phyloP scores from a whole-genome alignment of 140 eudicot species.

The Anethum foeniculum region DNA sequence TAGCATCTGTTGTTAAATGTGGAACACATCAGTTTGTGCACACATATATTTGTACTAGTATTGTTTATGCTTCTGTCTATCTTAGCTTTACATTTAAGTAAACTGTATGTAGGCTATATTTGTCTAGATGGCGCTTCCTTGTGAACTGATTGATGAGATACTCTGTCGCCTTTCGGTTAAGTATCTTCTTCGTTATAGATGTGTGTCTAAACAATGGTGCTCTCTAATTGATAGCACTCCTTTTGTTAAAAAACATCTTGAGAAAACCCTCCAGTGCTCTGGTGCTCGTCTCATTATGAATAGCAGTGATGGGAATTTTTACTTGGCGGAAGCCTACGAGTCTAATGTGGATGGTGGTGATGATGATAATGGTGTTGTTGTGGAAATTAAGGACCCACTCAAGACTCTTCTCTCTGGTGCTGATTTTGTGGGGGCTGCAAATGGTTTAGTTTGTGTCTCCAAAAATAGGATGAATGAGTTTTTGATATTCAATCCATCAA shows the following conservation, averaged over 20 bases:
- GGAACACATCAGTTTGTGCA: neutral
- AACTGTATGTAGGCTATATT: neutral
- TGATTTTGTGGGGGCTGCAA: neutral
- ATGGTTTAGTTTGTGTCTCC: neutral
- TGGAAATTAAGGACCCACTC: neutral
- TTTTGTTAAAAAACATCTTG: neutral
- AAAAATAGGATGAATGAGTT: neutral
- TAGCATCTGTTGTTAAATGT: neutral
- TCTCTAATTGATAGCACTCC: neutral
- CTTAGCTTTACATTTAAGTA: neutral
- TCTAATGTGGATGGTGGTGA: neutral
- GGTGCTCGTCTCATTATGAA: neutral
- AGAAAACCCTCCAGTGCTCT: neutral
- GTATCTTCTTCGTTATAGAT: neutral
- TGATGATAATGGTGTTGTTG: neutral
- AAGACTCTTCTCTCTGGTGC: neutral
- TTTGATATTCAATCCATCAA: neutral
- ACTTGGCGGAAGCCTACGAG: neutral
- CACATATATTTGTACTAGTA: neutral
- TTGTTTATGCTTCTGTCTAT: neutral
- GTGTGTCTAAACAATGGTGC: neutral
- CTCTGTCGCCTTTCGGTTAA: neutral
- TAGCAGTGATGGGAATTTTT: neutral
- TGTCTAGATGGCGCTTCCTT: neutral
- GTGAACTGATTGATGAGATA: slow-evolving; percentile 1